Percentiles rank a stretch among this genome's conserved stretches.
Conservation (phyloP, 2,329 filamentous ascomycete species). For the Botrytis fragariae region DNA sequence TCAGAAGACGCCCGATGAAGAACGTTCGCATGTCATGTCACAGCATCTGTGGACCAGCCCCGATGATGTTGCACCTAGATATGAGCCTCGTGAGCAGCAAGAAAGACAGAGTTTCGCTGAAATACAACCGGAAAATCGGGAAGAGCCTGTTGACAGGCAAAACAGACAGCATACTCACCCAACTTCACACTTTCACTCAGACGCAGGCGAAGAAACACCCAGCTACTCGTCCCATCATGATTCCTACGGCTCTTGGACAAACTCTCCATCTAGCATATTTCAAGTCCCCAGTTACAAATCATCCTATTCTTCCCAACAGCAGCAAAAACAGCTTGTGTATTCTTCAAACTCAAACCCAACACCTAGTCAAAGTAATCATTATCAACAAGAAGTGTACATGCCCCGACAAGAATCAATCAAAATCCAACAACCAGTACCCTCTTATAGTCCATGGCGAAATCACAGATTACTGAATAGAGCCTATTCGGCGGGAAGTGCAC, state of each 20-base stretch:
- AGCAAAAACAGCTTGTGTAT: background rate
- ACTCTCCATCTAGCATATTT: background rate
- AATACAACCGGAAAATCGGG: background rate
- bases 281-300: background rate
- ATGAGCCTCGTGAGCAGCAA: background rate
- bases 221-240: background rate
- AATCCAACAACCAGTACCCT: background rate
- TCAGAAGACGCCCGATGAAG: background rate
- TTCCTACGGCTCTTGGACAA: background rate
- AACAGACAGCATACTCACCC: background rate
- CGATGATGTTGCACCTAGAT: background rate
- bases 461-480: background rate
- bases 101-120: background rate
- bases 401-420: background rate
- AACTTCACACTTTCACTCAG: background rate
- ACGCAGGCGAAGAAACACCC: background rate
- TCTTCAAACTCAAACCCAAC: background rate
- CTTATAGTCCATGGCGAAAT: background rate
- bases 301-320: background rate
- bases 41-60: background rate
- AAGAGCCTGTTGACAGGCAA: background rate
- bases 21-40: background rate
- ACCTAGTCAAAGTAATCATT: background rate
- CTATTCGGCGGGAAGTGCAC: background rate
- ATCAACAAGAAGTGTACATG: background rate